phyloP scores from a whole-genome alignment of 2,329 filamentous ascomycete genomes.

The Raffaelea albimanens region DNA sequence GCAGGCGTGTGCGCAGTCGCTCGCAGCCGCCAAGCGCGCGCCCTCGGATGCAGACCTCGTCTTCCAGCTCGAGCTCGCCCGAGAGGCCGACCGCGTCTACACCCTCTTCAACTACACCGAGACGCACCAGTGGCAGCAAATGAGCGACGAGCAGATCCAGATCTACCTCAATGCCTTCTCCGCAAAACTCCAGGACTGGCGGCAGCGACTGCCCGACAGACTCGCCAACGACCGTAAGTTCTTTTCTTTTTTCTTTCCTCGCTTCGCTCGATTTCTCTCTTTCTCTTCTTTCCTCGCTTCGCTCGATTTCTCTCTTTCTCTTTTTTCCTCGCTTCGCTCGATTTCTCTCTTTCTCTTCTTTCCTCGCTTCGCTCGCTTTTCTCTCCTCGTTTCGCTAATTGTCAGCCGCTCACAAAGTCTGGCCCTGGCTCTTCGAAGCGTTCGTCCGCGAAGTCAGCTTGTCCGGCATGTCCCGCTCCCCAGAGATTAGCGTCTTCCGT shows the following conservation, averaged over 20 bases:
- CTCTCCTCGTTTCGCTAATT: too few species aligned
- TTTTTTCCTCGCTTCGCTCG: too few species aligned
- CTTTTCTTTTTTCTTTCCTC: too few species aligned
- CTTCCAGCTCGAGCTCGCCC: slow-evolving; percentile 3
- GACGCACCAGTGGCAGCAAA: neutral
- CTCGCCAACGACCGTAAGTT: slow-evolving; percentile 1
- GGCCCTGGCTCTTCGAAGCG: slow-evolving; percentile 2
- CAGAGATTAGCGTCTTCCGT: slow-evolving; percentile 1
- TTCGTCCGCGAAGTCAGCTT: slow-evolving; percentile 4
- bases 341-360: too few species aligned
- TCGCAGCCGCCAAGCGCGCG: neutral
- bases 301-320: too few species aligned
- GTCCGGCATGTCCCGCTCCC: slow-evolving; percentile 3
- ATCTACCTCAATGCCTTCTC: slow-evolving; percentile 1
- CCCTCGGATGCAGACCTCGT: neutral
- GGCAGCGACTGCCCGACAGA: neutral
- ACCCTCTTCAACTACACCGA: slow-evolving; percentile 6
- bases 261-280: too few species aligned
- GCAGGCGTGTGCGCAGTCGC: neutral
- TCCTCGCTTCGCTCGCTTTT: too few species aligned
- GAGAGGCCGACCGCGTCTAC: slow-evolving; percentile 2
- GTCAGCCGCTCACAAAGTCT: slow-evolving; percentile 2
- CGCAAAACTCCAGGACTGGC: neutral
- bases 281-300: too few species aligned
- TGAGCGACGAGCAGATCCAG: slow-evolving; percentile 6